These are phyloP conservation scores for Arxiozyma slooffiae DNA, from an alignment of 1,139 yeast genomes.

Conservation along the genomic window DNA sequence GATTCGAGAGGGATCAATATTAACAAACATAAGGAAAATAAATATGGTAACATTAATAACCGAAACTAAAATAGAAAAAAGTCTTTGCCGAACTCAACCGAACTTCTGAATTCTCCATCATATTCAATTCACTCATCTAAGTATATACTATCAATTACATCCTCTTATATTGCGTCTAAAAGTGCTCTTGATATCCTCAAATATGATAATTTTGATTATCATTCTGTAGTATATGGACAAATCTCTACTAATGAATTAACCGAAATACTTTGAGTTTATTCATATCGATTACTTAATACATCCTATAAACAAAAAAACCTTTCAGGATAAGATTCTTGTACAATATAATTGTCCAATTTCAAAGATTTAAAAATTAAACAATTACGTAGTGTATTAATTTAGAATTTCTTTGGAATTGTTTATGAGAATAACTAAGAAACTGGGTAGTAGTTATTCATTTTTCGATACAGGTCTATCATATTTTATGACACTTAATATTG, in stretches of 20 bases:
- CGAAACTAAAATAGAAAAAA: neutral
- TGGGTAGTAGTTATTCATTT: conserved; percentile 9
- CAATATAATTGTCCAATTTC: conserved; percentile 30
- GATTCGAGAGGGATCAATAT: neutral
- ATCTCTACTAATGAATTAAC: conserved; percentile 27
- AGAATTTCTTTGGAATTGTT: conserved; percentile 42
- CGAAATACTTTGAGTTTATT: conserved; percentile 43
- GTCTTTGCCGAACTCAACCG: neutral
- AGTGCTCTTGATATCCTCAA: neutral
- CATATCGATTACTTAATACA: conserved; percentile 51
- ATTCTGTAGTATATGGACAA: conserved; percentile 20
- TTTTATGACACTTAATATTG: conserved; percentile 1
- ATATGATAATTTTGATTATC: neutral
- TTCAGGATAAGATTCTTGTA: conserved; percentile 30
- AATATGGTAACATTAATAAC: neutral
- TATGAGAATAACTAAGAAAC: conserved; percentile 34
- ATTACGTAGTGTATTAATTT: conserved; percentile 42
- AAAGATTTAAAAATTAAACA: conserved; percentile 35
- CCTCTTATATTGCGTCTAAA: neutral
- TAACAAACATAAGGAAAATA: neutral
- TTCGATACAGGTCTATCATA: conserved; percentile 12
- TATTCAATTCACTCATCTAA: neutral
- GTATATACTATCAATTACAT: neutral
- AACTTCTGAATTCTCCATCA: neutral
- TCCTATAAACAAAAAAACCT: conserved; percentile 39